phyloP scores from a whole-genome alignment of 352 stramenopile genomes.

The Bremia lactucae region DNA sequence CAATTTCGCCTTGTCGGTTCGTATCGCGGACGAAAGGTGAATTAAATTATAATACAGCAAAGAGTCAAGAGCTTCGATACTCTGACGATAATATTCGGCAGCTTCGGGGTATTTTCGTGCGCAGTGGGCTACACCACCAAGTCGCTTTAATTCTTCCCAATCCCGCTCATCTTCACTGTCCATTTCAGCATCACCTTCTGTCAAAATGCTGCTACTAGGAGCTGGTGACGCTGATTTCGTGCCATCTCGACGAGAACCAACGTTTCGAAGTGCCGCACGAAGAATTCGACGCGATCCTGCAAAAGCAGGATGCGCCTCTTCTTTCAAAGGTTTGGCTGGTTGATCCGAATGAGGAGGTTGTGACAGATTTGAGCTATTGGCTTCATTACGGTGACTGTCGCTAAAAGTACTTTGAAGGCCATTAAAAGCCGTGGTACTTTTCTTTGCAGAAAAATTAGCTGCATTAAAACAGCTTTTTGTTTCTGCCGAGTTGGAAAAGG shows the following conservation, averaged over 20 bases:
- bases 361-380: neutral
- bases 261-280: constrained; percentile 17
- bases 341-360: no score
- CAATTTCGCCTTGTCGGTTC: constrained; percentile 71
- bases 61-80: constrained; percentile 38
- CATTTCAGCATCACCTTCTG: constrained; percentile 20
- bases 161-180: constrained; percentile 26
- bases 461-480: neutral
- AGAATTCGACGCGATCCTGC: constrained; percentile 23
- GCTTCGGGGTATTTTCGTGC: constrained; percentile 34
- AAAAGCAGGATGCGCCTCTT: constrained; percentile 5
- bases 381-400: no score
- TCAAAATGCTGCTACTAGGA: neutral
- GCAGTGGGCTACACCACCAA: constrained; percentile 39
- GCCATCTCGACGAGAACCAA: constrained; percentile 10
- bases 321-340: constrained; percentile 1
- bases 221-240: constrained; percentile 8
- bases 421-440: neutral
- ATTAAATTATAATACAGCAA: constrained; percentile 22
- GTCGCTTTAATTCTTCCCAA: constrained; percentile 54
- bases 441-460: neutral
- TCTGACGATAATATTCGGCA: constrained; percentile 47
- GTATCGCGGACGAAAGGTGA: constrained; percentile 25
- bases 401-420: no score
- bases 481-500: neutral